Evolutionary conservation across 495 filamentous ascomycete genomes (phyloP).

Genomic region (Tirmania nivea): DNA sequence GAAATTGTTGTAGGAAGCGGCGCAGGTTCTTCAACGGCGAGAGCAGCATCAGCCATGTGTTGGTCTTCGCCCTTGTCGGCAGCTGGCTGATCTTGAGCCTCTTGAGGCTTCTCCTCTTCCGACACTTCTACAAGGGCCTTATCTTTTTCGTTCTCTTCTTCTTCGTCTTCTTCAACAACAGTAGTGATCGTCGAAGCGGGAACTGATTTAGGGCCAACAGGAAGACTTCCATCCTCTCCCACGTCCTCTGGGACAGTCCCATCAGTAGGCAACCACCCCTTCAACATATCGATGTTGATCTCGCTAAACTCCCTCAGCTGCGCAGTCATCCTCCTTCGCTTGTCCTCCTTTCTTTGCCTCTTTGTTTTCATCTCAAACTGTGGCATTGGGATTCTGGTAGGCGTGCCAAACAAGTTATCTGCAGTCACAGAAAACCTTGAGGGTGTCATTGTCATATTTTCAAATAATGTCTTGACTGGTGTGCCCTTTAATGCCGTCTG

Average conservation of each 20-base stretch:
- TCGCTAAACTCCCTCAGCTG: constrained; percentile 19
- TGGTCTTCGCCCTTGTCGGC: constrained; percentile 15
- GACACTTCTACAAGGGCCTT: background rate
- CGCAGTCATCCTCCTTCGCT: constrained; percentile 15
- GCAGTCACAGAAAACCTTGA: background rate
- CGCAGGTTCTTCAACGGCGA: constrained; percentile 16
- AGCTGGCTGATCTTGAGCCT: constrained; percentile 6
- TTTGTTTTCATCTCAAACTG: background rate
- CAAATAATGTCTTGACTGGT: constrained; percentile 11
- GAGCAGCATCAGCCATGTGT: constrained; percentile 15
- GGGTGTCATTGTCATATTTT: background rate
- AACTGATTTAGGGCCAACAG: background rate
- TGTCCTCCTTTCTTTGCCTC: constrained; percentile 12
- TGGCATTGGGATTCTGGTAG: background rate
- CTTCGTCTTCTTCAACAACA: background rate
- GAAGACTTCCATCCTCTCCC: background rate
- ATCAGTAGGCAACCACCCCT: constrained; percentile 7
- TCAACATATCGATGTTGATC: constrained; percentile 14
- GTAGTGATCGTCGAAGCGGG: background rate
- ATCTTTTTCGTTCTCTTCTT: background rate
- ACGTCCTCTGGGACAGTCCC: constrained; percentile 1
- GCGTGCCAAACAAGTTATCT: constrained; percentile 1
- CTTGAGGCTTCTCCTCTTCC: background rate
- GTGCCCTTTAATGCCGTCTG: constrained; percentile 5
- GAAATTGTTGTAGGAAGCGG: constrained; percentile 9